Evolutionary conservation across 2,329 filamentous ascomycete genomes (phyloP), one percentile per base, ranked within the genome.

Genomic region (Calcarisporium arbuscula): DNA sequence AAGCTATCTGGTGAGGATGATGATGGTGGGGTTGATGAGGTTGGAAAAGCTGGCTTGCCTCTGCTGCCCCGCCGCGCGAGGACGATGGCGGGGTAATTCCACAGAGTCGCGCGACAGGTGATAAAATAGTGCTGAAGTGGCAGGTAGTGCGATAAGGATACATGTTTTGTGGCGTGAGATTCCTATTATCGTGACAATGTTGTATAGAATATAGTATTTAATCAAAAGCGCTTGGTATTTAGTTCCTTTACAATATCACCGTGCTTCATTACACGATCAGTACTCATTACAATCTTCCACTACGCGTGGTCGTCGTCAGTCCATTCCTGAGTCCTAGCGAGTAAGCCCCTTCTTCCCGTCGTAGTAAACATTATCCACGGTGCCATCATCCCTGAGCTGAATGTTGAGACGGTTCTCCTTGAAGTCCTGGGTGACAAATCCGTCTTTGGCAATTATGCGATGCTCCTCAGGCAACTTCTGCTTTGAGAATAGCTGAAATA

Each of bases 401-500:
- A 82, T 64, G 39, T 80, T 81, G 41, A 82, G 61, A 27, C 77
- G 62, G 36, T 70, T 58, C 31, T 67, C 61, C 2, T 59, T 55
- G 49, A 68, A 70, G 48, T 81, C 77, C 55, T 64, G 74, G 36
- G 76, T 79, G 16, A 77, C 67, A 57, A 77, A 72, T 51, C 54
- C 55, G 32, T 72, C 73, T 0, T 74, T 74, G 52, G 68, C 48
- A 48, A 81, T 70, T 46, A 82, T 58, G 43, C 77, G 70, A 25
- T 66, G 65, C 49, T 68, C 46, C 52, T 75, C 47, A 7, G 77
- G 77, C 14, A 81, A 66, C 17, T 80, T 74, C 28, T 61, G 62
- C 56, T 73, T 78, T 56, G 69, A 72, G 50, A 81, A 81, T 28
- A 62, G 68, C 77, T 81, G 41, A 5, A 6, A 19, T 10, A 15